Evolutionary conservation across 257 asterid genomes (phyloP).

Genomic region (Solanum dulcamara): DNA sequence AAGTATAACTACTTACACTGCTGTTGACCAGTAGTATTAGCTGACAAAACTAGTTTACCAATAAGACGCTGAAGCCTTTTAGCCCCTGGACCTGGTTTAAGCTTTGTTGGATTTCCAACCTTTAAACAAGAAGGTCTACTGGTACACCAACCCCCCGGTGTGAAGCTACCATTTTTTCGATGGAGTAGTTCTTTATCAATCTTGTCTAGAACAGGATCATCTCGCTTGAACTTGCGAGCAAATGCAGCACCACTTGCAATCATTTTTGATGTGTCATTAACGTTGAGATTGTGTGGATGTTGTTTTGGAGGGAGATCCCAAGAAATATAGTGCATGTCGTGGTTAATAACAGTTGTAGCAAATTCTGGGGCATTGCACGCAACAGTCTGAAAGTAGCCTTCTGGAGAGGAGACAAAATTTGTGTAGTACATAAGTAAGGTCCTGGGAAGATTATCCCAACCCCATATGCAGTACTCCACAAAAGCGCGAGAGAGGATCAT

Average conservation of each 20-base stretch:
- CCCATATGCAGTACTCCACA: conserved; percentile 82
- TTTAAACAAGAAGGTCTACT: conserved; percentile 64
- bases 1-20: conserved; percentile 46
- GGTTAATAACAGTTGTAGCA: conserved; percentile 63
- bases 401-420: conserved; percentile 87
- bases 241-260: conserved; percentile 68
- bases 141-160: conserved; percentile 92
- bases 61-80: conserved; percentile 53
- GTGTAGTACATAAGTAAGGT: conserved; percentile 91
- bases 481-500: conserved; percentile 76
- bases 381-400: conserved; percentile 91
- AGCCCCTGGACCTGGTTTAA: conserved; percentile 70
- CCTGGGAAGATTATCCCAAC: conserved; percentile 96
- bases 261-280: conserved; percentile 59
- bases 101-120: conserved; percentile 43
- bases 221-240: conserved; percentile 72
- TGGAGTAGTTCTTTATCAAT: conserved; percentile 57
- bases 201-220: conserved; percentile 47
- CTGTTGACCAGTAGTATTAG: conserved; percentile 14
- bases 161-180: conserved; percentile 51
- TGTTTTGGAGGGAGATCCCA: conserved; percentile 92
- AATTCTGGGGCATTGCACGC: conserved; percentile 85
- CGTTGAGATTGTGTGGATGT: conserved; percentile 58
- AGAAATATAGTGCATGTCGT: conserved; percentile 87
- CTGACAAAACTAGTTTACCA: conserved; percentile 23